Base-by-base conservation (phyloP, 108 stramenopile genomes). In the Skeletonema marinoi region DNA sequence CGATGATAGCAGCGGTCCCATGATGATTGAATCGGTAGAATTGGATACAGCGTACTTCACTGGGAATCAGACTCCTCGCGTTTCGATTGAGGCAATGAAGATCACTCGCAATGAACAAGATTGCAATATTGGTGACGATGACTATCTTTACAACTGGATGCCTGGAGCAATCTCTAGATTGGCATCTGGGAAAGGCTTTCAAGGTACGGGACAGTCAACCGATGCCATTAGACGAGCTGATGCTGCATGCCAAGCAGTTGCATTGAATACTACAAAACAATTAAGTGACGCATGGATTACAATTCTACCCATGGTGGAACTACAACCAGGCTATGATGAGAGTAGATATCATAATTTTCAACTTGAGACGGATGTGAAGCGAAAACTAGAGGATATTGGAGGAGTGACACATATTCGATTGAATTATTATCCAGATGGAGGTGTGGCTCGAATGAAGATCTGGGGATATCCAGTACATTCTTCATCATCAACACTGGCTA, bases 11-110 rank as follows among this genome's bases (percentile, higher is more conserved):
- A 12, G 32, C 6, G 58, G 70, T 32, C 21, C 7, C 2, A 46
- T 63, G 17, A 50, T 68, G 44, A 78, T 93, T 58, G 16, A 54
- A 9, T 82, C 75, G 25, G 51, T 97, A 9, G 90, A 92, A 56
- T 50, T 98, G 12, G 96, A 98, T 68, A 98, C 97, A 16, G 95
- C 96, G 0, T 84, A 85, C 77, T 98, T 98, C 87, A 98, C 97
- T 1, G 97, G 97, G 17, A 98, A 98, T 74, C 83, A 96, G 66
- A 82, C 86, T 14, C 97, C 97, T 0, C 68, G 84, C 0, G 80
- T 94, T n/a, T 86, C 84, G 21, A 75, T 97, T 16, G 88, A 96
- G 68, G 88, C 68, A 2, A 87, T 75, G 75, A 80, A 51, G 59
- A 65, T 80, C 17, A 19, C 32, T 19, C 61, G 68, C 35, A 50